A percentile compares a stretch with the other conserved stretches of the same genome.
Evolutionary conservation across 306 rosid species (phyloP).

Genomic region (Vicia faba): DNA sequence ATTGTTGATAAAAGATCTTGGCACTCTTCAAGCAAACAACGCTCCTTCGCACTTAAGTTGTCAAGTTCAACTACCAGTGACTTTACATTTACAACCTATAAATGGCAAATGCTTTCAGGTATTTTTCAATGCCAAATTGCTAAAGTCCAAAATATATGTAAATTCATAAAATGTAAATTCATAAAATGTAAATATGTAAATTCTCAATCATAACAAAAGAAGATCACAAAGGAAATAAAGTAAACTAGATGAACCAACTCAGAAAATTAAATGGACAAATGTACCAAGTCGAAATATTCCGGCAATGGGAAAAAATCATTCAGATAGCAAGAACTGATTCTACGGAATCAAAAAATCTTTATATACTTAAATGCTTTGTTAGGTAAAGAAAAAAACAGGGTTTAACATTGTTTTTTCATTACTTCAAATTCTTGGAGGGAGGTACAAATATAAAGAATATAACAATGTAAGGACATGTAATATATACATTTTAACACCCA

Average conservation of each 20-base stretch:
- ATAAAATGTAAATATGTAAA: no score
- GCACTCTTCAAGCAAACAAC: slow-evolving; percentile 76
- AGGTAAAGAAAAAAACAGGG: no score
- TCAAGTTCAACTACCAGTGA: slow-evolving; percentile 66
- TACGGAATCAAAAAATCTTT: no score
- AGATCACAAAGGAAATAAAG: slow-evolving; percentile 14
- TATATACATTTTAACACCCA: no score
- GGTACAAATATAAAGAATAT: no score
- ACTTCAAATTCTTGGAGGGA: no score
- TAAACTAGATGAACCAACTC: not conserved
- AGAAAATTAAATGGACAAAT: slow-evolving; percentile 1
- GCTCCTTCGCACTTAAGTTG: slow-evolving; percentile 69
- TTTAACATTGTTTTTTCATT: no score
- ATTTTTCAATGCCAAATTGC: slow-evolving; percentile 4
- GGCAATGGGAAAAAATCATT: not conserved
- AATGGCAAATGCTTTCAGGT: slow-evolving; percentile 42
- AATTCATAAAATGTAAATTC: not conserved
- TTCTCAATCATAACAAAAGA: not conserved
- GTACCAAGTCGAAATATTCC: not conserved
- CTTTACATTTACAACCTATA: slow-evolving; percentile 74
- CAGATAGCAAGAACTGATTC: no score
- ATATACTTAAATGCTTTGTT: no score
- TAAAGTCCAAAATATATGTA: not conserved
- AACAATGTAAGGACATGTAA: no score
- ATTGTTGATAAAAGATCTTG: slow-evolving; percentile 64